These are phyloP conservation scores for Melaleuca alternifolia DNA, from an alignment of 345 rosid species.

Conservation along the genomic window DNA sequence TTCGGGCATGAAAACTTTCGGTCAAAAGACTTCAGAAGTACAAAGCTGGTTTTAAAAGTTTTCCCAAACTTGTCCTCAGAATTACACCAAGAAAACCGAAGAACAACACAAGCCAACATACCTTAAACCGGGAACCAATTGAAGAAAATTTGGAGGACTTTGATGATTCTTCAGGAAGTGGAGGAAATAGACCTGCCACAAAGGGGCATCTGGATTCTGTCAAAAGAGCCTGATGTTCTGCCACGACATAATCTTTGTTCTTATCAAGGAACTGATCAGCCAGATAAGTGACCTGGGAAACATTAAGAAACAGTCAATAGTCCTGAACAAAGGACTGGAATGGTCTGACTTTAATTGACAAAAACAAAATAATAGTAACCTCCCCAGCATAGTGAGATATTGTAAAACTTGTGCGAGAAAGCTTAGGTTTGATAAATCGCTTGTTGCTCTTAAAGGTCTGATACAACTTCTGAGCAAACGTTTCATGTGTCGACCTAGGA, in stretches of 20 bases:
- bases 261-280: constrained; percentile 96
- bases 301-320: constrained; percentile 1
- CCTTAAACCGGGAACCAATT: constrained; percentile 98
- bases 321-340: background rate
- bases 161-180: constrained; percentile 78
- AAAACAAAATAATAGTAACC: constrained; percentile 30
- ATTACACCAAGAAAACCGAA: background rate
- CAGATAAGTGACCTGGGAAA: constrained; percentile 68
- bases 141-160: constrained; percentile 97
- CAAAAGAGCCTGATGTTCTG: constrained; percentile 96
- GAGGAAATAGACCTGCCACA: constrained; percentile 79
- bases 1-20: background rate
- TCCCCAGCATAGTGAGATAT: constrained; percentile 99
- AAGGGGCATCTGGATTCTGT: constrained; percentile 69
- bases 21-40: background rate
- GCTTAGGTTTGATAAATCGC: constrained; percentile 97
- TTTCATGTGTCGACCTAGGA: constrained; percentile 97
- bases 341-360: background rate
- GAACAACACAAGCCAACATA: constrained; percentile 5
- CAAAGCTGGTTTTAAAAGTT: background rate
- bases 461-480: constrained; percentile 97
- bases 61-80: background rate
- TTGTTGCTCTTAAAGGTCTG: constrained; percentile 91
- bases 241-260: constrained; percentile 99
- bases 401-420: constrained; percentile 91